Evolutionary conservation across 257 asterid species (phyloP), one percentile per base, ranked within the genome.

Genomic region (Salvia miltiorrhiza): DNA sequence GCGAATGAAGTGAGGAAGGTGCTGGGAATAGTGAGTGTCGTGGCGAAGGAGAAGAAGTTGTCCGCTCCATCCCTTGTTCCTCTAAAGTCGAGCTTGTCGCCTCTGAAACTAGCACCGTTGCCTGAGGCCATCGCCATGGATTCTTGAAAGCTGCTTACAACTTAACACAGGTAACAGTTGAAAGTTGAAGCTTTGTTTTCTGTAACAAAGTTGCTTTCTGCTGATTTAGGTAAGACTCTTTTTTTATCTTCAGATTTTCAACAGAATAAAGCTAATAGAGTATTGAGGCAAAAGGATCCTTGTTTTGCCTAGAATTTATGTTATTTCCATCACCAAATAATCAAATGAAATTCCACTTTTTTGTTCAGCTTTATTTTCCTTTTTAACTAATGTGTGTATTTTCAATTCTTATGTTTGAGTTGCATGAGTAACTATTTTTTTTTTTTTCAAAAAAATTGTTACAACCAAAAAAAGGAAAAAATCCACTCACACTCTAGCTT

Each of bases 1-100:
- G 96, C 98, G 23, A 87, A 84, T 70, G 96, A 84, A 80, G 96
- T 92, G 74, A 85, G 96, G 45, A 87, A 86, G 67, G 88, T 82
- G 37, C 88, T 90, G 3, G 83, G 81, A 53, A 30, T 67, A 8
- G 68, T 43, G 5, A 84, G 67, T 1, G 80, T 78, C 9, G 71
- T 61, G 39, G 59, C 73, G 0, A 87, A 77, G 63, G 95, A 81
- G 41, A 84, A 77, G 76, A 85, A 76, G 71, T 12, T 78, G 66
- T 61, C 74, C 4, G 67, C 74, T 24, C 64, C 73, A n/a, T 21
- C 85, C 4, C 80, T 65, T 19, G 63, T 71, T 17, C 80, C 86
- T 16, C 76, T 71, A 54, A 80, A 78, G 83, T 55, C 89, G 21
- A 78, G 83, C 47, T 47, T 78, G 33, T 76, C 82, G 6, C 89